phyloP scores from a whole-genome alignment of 2,329 filamentous ascomycete species.

The Orbilia blumenaviensis region DNA sequence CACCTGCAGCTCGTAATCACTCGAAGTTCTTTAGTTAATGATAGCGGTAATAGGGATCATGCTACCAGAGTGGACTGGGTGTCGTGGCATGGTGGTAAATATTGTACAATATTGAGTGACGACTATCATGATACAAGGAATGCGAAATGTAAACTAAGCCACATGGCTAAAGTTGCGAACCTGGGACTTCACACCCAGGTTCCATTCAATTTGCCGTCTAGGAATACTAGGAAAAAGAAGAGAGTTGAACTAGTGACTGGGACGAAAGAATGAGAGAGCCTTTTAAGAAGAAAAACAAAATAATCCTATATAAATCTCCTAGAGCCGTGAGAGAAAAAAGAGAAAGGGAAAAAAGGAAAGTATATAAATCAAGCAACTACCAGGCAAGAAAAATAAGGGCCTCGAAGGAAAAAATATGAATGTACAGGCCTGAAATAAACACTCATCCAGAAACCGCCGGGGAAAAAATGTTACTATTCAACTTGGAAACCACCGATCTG shows the following conservation, averaged over 20 bases:
- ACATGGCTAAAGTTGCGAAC: background rate
- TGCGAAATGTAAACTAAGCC: background rate
- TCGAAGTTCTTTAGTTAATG: background rate
- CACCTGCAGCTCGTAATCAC: background rate
- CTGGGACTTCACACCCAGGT: background rate
- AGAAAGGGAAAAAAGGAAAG: background rate
- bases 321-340: background rate
- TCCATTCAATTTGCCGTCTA: background rate
- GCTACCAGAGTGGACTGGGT: conserved; percentile 57
- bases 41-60: conserved; percentile 51
- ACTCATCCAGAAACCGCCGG: conserved; percentile 25
- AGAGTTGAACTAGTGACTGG: background rate
- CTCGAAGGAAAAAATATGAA: conserved; percentile 29
- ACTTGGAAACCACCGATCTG: background rate
- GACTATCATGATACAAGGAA: background rate
- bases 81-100: conserved; percentile 57
- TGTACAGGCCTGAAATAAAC: conserved; percentile 41
- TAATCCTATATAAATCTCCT: conserved; percentile 25
- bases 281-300: conserved; percentile 6
- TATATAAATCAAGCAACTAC: background rate
- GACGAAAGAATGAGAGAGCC: background rate
- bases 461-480: background rate
- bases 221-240: background rate
- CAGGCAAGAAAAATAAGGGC: background rate
- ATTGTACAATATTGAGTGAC: background rate